Evolutionary conservation across 2,329 filamentous ascomycete genomes (phyloP), one percentile per base, ranked within the genome.

Genomic region (Ophiostoma piceae): DNA sequence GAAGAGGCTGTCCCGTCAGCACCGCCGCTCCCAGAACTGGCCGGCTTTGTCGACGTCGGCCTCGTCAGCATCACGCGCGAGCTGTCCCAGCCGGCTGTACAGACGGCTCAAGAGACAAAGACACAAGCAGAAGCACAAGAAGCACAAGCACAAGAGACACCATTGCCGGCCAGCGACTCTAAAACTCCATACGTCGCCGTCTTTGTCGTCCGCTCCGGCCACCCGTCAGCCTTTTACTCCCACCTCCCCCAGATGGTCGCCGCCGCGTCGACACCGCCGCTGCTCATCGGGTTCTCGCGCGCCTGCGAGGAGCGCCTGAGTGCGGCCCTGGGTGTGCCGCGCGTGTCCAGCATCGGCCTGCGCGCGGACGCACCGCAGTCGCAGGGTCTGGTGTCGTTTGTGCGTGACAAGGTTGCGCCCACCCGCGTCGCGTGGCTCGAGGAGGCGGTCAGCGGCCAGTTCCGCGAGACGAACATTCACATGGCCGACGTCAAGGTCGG

Each of bases 341-440:
- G 88, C 43, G 87, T 88, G 0, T 90, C 88, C 1, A 87, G 88
- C 29, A 79, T 92, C 41, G 90, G 84, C 0, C 76, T 92, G 7
- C 77, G 82, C 26, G 80, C 81, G 7, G 83, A 80, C 51, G 87
- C 88, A 0, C 87, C 88, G 0, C 83, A 85, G 60, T 82, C 85
- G 0, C 82, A 82, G 67, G 82, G 84, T 0, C 76, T 92, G 11
- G 76, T 88, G 32, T 82, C 87, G 3, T 85, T 87, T 73, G 82
- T 87, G 1, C 77, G 81, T 39, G 79, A 82, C 47, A 79, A 81
- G 69, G 85, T 91, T 1, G 77, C 81, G 1, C 77, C 81, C 0
- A 79, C 89, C 32, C 79, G 85, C 47, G 81, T 84, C 32, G 76
- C 79, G 1, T 92, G 90, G 90, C 72, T 88, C 11, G 75, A 81